These are phyloP conservation scores for Hypoxylon fragiforme DNA, from an alignment of 495 filamentous ascomycete genomes.

Conservation along the genomic window DNA sequence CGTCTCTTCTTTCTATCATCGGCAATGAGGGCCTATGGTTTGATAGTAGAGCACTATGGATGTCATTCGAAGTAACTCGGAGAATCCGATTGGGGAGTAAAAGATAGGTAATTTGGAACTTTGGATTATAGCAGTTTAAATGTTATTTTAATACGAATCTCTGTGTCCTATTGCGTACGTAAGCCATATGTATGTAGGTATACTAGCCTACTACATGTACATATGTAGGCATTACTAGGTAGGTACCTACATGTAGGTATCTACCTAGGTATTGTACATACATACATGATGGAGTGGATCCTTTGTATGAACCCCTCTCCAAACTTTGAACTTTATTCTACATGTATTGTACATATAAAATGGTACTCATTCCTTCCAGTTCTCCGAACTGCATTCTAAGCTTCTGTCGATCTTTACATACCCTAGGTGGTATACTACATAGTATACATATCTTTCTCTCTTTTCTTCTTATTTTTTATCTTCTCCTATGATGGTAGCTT, in stretches of 20 bases:
- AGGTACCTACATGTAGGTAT: too few relatives aligned
- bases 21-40: too few relatives aligned
- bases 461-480: not conserved
- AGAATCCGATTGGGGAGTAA: not conserved
- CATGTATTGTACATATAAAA: too few relatives aligned
- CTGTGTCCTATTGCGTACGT: too few relatives aligned
- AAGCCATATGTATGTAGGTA: too few relatives aligned
- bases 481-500: too few relatives aligned
- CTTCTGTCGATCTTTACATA: constrained; percentile 11
- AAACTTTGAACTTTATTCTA: constrained; percentile 7
- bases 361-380: constrained; percentile 6
- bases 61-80: constrained; percentile 1
- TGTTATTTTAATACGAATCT: too few relatives aligned
- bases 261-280: too few relatives aligned
- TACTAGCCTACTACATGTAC: too few relatives aligned
- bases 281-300: constrained; percentile 2
- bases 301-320: constrained; percentile 1
- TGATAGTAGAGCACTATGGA: not conserved
- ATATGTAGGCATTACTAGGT: too few relatives aligned
- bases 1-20: not conserved
- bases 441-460: constrained; percentile 5
- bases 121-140: not conserved
- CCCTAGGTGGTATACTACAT: too few relatives aligned
- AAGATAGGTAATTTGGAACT: not conserved
- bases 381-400: constrained; percentile 2